Evolutionary conservation across 2,329 filamentous ascomycete genomes (phyloP), one percentile per base, ranked within the genome.

Genomic region (Thermochaetoides dissita): DNA sequence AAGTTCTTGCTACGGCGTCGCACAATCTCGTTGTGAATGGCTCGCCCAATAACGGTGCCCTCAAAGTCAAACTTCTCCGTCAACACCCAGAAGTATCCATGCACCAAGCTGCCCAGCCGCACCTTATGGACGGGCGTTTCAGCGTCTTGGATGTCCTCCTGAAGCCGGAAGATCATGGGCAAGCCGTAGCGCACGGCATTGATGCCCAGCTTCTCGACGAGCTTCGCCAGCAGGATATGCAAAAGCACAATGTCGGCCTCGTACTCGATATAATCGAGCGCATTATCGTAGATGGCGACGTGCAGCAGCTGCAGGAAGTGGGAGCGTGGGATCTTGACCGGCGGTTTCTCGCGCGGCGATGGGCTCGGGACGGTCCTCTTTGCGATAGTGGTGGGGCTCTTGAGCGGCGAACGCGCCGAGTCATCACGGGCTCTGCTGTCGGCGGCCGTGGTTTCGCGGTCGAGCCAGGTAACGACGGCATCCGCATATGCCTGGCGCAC

Each of bases 401-500:
- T 59, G 47, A 66, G 69, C 31, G 57, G 53, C 7, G 64, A 57
- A 2, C 65, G 61, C n/a, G 71, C 55, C 35, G 62, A 64, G 37
- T 76, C 77, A 48, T 80, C 78, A 36, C 64, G 65, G 1, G 80
- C 74, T 36, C 67, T 71, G 39, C 81, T 63, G 53, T 93, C 83
- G 6, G 66, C 65, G 44, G 67, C 70, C 1, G 72, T 81, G 11
- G 84, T 84, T 60, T 94, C 87, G n/a, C 81, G 67, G 43, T 82
- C 76, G 40, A 95, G 68, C 87, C 89, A 98, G 1, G 83, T 84
- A 34, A 84, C 60, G 10, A 96, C 61, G 5, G 86, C 84, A 59
- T 94, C 85, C 6, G 80, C 76, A 52, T 96, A 98, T 0, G 87
- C 84, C 57, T 81, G 81, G 41, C 88, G 77, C 31, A 96, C 87